Evolutionary conservation across 257 asterid species (phyloP), one percentile per base, ranked within the genome.

Genomic region (Petunia axillaris): DNA sequence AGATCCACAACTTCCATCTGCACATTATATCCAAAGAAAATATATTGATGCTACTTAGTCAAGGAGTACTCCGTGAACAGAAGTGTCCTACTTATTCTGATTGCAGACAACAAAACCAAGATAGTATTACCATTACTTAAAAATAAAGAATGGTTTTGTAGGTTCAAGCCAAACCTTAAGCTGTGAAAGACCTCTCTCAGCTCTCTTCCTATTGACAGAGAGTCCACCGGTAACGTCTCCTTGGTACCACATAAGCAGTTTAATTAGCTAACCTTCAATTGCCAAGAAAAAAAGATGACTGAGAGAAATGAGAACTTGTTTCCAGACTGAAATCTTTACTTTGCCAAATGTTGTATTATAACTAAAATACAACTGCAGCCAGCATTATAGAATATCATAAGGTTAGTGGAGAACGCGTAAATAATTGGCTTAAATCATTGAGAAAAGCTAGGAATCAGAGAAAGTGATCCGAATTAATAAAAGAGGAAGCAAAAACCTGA

Each of bases 1-100:
- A 92, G 85, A 77, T 92, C 98, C 35, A 92, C 93, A 14, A 92
- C 98, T 86, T 89, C 93, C 81, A 93, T 89, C 97, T 93, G 91
- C 88, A 84, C 4, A 83, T 65, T 70, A 62, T 35, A 15, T 38
- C 14, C 37, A 35, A 48, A 14, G 40, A 39, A 8, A 13, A 64
- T 39, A 25, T 25, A 25, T 25, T 25, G 25, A 25, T 25, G 25
- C 25, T 25, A 25, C 25, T 25, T 25, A 25, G 25, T 25, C 25
- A 25, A 25, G 25, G 25, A 25, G 25, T 25, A 0, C 25, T 25
- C 25, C 25, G 25, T 25, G 25, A 25, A 25, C 25, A 25, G 25
- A 25, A 25, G 25, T 25, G 25, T 25, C 25, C 25, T 25, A 25
- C 25, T 25, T 25, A 25, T 25, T 25, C 25, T 25, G 25, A 25